Evolutionary conservation across 805 yeast species (phyloP).

Genomic region (Vanderwaltozyma verrucispora): DNA sequence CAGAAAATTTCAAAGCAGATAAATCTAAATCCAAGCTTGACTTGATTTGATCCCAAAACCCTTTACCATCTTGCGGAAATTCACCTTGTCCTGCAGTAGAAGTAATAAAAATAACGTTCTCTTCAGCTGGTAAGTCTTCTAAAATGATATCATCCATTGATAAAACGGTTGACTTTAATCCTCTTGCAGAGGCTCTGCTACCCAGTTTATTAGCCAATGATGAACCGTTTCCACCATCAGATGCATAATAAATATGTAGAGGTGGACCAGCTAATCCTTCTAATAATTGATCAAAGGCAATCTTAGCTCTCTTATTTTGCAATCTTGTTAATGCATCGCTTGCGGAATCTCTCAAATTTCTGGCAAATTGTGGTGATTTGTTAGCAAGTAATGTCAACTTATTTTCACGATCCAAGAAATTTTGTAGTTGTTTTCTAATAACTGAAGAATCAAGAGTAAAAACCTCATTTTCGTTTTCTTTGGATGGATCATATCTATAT

Average conservation of each 20-base stretch:
- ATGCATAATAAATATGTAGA: constrained; percentile 72
- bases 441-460: constrained; percentile 81
- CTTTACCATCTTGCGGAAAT: constrained; percentile 67
- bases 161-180: constrained; percentile 42
- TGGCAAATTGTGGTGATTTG: constrained; percentile 63
- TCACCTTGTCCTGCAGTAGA: constrained; percentile 97
- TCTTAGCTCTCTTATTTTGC: constrained; percentile 60
- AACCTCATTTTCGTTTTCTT: constrained; percentile 38
- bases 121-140: constrained; percentile 58
- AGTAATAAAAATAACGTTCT: constrained; percentile 60
- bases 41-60: constrained; percentile 66
- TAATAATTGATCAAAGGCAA: constrained; percentile 63
- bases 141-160: constrained; percentile 57
- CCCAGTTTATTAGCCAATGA: constrained; percentile 68
- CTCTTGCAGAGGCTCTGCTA: constrained; percentile 71
- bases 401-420: constrained; percentile 84
- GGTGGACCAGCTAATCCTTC: constrained; percentile 93
- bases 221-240: constrained; percentile 88
- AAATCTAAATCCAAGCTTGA: constrained; percentile 57
- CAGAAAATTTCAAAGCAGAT: constrained; percentile 51
- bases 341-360: constrained; percentile 55
- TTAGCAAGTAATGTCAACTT: constrained; percentile 65
- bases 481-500: constrained; percentile 69
- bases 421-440: constrained; percentile 63
- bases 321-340: constrained; percentile 49